Evolutionary conservation across 345 rosid genomes (phyloP), one percentile per base, ranked within the genome.

Genomic region (Camelina laxa): DNA sequence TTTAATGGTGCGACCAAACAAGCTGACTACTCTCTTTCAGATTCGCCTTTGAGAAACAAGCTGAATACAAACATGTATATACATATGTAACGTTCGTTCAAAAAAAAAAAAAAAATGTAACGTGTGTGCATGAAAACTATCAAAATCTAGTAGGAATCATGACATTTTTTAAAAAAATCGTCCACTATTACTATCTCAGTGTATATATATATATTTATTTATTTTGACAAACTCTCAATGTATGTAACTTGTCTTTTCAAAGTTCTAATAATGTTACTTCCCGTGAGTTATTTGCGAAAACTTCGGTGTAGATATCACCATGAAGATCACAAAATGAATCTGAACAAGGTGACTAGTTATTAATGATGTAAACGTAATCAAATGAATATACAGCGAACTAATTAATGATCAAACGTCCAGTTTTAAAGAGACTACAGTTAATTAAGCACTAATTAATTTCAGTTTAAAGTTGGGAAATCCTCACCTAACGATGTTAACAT

Each of bases 401-500:
- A 33, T 41, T 12, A 33, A 50, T 33, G 58, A n/a, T 31, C 38
- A 31, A 19, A 49, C 58, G 9, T 38, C 9, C 14, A 65, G 38
- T 51, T 8, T 67, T 22, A 2, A 67, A 67, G 36, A 20, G 7
- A 67, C 16, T 13, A 12, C 51, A 67, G 3, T 67, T 53, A 67
- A 6, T 67, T 53, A 67, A 5, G 36, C 6, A 21, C 9, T 50
- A 58, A 57, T 57, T 44, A 70, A 31, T 56, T 24, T 68, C 35
- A 13, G 3, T 20, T 31, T 45, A 31, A 27, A 20, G n/a, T 39
- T 44, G 33, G 38, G 30, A 36, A 70, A 60, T 60, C 60, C 27
- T 36, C 67, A 61, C 75, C 69, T 72, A 72, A 38, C 61, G 69
- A 61, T 61, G 75, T 13, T 51, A 72, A 38, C 33, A 4, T 60